Evolutionary conservation across 257 asterid genomes (phyloP), one percentile per base, ranked within the genome.

Genomic region (Scutellaria baicalensis): DNA sequence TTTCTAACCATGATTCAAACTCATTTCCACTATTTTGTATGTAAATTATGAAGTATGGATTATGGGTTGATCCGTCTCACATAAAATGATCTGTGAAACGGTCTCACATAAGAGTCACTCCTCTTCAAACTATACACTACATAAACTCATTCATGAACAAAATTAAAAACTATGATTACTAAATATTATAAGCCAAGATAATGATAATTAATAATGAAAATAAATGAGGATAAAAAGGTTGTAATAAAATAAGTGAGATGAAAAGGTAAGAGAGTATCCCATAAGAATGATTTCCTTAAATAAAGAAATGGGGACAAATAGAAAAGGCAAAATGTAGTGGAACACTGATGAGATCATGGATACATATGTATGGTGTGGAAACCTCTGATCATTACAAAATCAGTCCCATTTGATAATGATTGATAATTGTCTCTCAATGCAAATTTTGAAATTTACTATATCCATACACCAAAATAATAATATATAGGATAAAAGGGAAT

Each of bases 261-360:
- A 66, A 8, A 75, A 17, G 35, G 67, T 8, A 23, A 40, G 23
- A 40, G 23, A 51, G 70, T 60, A 58, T 49, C 54, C 64, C 52
- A 45, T 52, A 45, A 44, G 16, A 68, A 75, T 81, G 69, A 71
- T 70, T 48, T 43, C 70, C 70, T 33, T 9, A 16, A 49, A 73
- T 73, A 56, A 23, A 36, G 12, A 56, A 69, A 63, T 17, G 6
- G 13, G 67, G 59, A 59, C 45, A 66, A 65, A 61, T 2, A 23
- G 48, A 72, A 74, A 69, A 54, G 62, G 66, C n/a, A 48, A 74
- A 68, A 40, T 42, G 64, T 59, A 78, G 84, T 78, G 86, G 84
- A 76, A 75, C 55, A 60, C 21, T 72, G 77, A n/a, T n/a, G n/a
- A n/a, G n/a, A n/a, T n/a, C n/a, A n/a, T n/a, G n/a, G n/a, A n/a